Base-by-base conservation (phyloP, 2,329 filamentous ascomycete species). In the Fusarium oxysporum region DNA sequence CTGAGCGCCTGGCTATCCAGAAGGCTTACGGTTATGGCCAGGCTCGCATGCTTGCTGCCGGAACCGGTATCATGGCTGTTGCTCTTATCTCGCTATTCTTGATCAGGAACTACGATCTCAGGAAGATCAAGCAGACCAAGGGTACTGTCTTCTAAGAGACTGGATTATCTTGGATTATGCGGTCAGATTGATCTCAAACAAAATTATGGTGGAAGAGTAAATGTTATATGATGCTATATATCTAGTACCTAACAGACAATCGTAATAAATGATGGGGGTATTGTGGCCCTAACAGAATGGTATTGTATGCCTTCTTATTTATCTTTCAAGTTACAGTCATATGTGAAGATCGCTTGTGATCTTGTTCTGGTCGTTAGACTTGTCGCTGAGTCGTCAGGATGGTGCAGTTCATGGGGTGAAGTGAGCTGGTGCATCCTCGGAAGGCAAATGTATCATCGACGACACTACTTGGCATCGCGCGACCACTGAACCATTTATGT, bases 11-110 rank as follows among this genome's bases (percentile, higher is more conserved):
- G 19, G 90, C 85, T 0, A 91, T 92, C 73, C 89, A 91, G 75
- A 77, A 82, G 12, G 86, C 90, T 0, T 92, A 92, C 68, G 85
- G 82, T 2, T 86, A 86, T 64, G 84, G 85, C 0, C 86, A 88
- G 79, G 81, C 82, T 40, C 78, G 82, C n/a, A 86, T 88, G 85
- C 77, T 88, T 35, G 78, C 79, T n/a, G 79, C 79, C 1, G 81
- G 80, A 9, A 80, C 78, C 0, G 79, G 77, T 1, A 73, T 82
- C 17, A 81, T 82, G 78, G 74, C 65, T 0, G 43, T 83, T 33
- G 68, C 75, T 1, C 75, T 82, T 25, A 65, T 84, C 6, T 86
- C 82, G 74, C 75, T 83, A 4, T 73, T 86, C 21, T 78, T 87
- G 78, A 85, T 88, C 62, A 83, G 79, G 72, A 85, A 89, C 71